phyloP scores from a whole-genome alignment of 306 rosid species.

The Acacia acuminata region DNA sequence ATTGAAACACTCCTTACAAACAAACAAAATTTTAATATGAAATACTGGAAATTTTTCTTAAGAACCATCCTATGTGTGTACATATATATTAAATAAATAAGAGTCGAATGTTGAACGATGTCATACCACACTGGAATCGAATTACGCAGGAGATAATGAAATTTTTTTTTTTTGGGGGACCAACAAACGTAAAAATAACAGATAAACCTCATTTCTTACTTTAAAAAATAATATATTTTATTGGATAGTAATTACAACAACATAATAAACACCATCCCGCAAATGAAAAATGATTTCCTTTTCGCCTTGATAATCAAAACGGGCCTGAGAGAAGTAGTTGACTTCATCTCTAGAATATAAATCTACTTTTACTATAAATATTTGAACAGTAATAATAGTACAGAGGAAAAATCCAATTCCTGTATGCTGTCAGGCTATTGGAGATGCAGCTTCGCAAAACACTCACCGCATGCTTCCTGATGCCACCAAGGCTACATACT shows the following conservation, averaged over 20 bases:
- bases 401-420: slow-evolving; percentile 31
- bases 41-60: not conserved
- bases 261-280: not conserved
- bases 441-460: slow-evolving; percentile 23
- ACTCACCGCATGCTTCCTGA: slow-evolving; percentile 30
- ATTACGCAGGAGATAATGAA: not conserved
- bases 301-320: not conserved
- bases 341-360: slow-evolving; percentile 22
- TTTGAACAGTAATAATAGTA: slow-evolving; percentile 36
- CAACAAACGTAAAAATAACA: not conserved
- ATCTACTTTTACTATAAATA: slow-evolving; percentile 1
- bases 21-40: not conserved
- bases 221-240: not conserved
- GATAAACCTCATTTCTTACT: not conserved
- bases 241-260: not conserved
- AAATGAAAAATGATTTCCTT: not conserved
- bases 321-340: not conserved
- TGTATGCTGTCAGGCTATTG: slow-evolving; percentile 22
- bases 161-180: fast-evolving
- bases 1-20: not conserved
- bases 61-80: not conserved
- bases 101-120: not conserved
- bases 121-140: not conserved
- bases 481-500: slow-evolving; percentile 30
- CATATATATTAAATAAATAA: not conserved